These are phyloP conservation scores for Fusarium cicatricum DNA, from an alignment of 2,329 filamentous ascomycete species.

Conservation along the genomic window DNA sequence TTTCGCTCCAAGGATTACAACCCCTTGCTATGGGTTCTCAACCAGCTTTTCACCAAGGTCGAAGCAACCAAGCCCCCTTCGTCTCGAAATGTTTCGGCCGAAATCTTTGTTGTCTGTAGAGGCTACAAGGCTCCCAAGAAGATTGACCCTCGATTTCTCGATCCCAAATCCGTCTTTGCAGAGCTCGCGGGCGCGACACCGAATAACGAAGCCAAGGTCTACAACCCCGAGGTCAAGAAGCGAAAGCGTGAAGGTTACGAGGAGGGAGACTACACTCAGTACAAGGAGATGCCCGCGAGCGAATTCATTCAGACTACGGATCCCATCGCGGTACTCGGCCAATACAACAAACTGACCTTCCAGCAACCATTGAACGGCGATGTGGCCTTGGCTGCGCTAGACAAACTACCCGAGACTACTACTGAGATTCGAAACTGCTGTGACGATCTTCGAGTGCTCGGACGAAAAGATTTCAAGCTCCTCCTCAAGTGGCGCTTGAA, in stretches of 20 bases:
- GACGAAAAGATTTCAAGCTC: conserved; percentile 92
- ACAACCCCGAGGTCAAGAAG: conserved; percentile 97
- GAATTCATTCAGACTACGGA: conserved; percentile 95
- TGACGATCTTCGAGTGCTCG: conserved; percentile 85
- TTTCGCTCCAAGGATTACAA: conserved; percentile 99
- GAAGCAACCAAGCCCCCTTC: conserved; percentile 98
- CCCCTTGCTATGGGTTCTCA: conserved; percentile 94
- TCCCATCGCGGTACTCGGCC: conserved; percentile 90
- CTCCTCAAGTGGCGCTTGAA: conserved; percentile 89
- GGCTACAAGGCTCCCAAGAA: conserved; percentile 95
- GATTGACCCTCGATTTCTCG: conserved; percentile 91
- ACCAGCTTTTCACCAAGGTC: conserved; percentile 93
- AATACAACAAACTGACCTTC: conserved; percentile 85
- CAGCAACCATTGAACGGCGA: conserved; percentile 82
- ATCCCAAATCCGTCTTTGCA: conserved; percentile 88
- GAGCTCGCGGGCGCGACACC: conserved; percentile 85
- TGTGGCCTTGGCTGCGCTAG: conserved; percentile 84
- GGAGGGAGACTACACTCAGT: conserved; percentile 92
- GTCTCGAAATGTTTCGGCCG: conserved; percentile 93
- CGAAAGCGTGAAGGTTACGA: conserved; percentile 97
- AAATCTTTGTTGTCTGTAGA: conserved; percentile 97
- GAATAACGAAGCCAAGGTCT: conserved; percentile 98
- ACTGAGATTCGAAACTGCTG: conserved; percentile 82
- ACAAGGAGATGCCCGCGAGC: conserved; percentile 86
- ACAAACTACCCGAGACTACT: conserved; percentile 87